Conservation (phyloP, 23 red algal species). For the Agarophyton chilense region DNA sequence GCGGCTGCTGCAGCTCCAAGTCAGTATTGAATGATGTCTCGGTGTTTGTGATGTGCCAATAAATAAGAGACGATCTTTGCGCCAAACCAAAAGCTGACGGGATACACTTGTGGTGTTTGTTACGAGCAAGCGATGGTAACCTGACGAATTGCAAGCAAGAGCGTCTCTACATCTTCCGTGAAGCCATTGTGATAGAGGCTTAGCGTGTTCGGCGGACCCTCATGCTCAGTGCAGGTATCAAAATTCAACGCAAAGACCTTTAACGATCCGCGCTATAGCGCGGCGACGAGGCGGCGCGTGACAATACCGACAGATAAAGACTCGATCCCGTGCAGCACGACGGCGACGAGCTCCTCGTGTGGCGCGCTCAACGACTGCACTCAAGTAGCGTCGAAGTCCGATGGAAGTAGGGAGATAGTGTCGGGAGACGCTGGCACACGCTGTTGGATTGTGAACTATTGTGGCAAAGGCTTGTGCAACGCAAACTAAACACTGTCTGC, state of each 20-base stretch:
- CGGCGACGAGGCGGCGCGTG: no score
- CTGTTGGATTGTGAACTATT: no score
- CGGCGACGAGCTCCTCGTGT: constrained; percentile 40
- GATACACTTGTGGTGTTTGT: constrained; percentile 24
- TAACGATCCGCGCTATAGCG: constrained; percentile 32
- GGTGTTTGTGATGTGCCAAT: constrained; percentile 39
- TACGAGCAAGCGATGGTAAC: not conserved
- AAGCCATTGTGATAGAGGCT: no score
- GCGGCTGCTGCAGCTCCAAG: constrained; percentile 74
- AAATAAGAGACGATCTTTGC: constrained; percentile 86
- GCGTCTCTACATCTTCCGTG: no score
- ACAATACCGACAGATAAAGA: no score
- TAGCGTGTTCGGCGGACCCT: no score
- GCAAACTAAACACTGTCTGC: constrained; percentile 12
- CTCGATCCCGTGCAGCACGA: constrained; percentile 90
- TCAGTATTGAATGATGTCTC: constrained; percentile 12
- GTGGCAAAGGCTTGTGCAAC: not conserved
- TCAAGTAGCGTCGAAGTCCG: not conserved
- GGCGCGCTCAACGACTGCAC: not conserved
- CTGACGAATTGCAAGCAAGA: constrained; percentile 34
- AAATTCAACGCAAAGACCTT: constrained; percentile 86
- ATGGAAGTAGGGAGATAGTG: not conserved
- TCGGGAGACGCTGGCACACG: no score
- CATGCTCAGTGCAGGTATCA: constrained; percentile 68
- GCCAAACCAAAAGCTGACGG: constrained; percentile 87